Base-by-base conservation (phyloP, 768 basidiomycete genomes). In the Suillus cothurnatus region DNA sequence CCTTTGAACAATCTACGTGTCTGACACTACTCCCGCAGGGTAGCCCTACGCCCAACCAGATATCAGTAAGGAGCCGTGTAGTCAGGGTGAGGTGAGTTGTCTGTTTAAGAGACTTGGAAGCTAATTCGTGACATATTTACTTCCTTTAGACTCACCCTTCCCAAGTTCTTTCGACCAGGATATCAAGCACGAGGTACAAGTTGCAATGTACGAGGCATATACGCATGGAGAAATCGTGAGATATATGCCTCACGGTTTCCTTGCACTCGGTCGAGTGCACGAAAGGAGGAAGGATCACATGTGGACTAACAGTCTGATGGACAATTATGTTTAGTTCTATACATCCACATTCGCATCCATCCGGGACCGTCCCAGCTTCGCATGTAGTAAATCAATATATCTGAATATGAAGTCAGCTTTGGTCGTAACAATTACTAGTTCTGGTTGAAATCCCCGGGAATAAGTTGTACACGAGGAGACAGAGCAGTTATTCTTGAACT, bases 41-140 rank as follows among this genome's bases (percentile, higher is more conserved):
- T 59, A 26, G 28, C 39, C 58, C 58, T 59, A 59, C 12, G 39
- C 58, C 58, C 39, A 58, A 39, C 38, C 26, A 59, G 38, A 59
- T 53, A 31, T 53, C 6, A 31, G 21, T 31, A 39, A 28, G 39
- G 58, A 43, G 39, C 14, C 12, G 26, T 31, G 26, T 28, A 21
- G 58, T 41, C 39, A 41, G 58, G 38, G 26, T 41, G 39, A 6
- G 39, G 26, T 28, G 12, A 14, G 14, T 41, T 31, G 2, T 59
- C 19, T 28, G 39, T 59, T 41, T 31, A 12, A 59, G 31, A 55
- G 19, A 14, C 31, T 55, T 55, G 53, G 32, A 34, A 55, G n/a
- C 28, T 21, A 21, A 59, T 21, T 31, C 12, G 9, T 41, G 39
- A 43, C 17, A 11, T 58, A 26, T 58, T 26, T 39, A 19, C 57